Base-by-base conservation (phyloP, 495 filamentous ascomycete species). In the Thozetella sp. region DNA sequence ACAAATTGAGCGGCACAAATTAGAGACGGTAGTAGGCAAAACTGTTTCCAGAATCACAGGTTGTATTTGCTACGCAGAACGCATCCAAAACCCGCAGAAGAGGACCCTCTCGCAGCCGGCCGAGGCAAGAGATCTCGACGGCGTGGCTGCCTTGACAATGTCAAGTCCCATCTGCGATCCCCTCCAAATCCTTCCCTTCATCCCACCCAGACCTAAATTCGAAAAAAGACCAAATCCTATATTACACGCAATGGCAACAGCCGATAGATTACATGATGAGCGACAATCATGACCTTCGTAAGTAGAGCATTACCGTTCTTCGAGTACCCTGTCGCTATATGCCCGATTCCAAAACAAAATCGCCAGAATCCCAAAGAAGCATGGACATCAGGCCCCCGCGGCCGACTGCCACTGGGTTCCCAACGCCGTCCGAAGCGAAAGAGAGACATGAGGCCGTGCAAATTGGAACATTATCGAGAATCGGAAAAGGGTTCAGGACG, bases 401-500 rank as follows among this genome's bases (percentile, higher is more conserved):
- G 40, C 22, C 26, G 12, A 24, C 23, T 54, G 15, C 3, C 2
- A 2, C 4, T 24, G 6, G 34, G 6, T 37, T 25, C 43, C n/a
- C 10, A n/a, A 24, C 15, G 15, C 52, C n/a, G 19, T 55, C n/a
- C 25, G 6, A 58, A 53, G 25, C 26, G 48, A 48, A 34, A 54
- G 23, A 45, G 34, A n/a, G 20, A 50, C 37, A 4, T 53, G 17
- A 46, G 40, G 53, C 12, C 15, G 40, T 11, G 51, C 22, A n/a
- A 24, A 43, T 26, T 2, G 27, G 26, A 53, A 62, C 1, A 62
- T 25, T n/a, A 37, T 22, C 9, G n/a, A 40, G 20, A 55, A 17
- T 25, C 27, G 25, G 19, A n/a, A 20, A n/a, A n/a, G n/a, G n/a
- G n/a, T n/a, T 48, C n/a, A 70, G 22, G 50, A 54, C 50, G 54